Conservation (phyloP, 768 basidiomycete species). For the Mycena indigotica region DNA sequence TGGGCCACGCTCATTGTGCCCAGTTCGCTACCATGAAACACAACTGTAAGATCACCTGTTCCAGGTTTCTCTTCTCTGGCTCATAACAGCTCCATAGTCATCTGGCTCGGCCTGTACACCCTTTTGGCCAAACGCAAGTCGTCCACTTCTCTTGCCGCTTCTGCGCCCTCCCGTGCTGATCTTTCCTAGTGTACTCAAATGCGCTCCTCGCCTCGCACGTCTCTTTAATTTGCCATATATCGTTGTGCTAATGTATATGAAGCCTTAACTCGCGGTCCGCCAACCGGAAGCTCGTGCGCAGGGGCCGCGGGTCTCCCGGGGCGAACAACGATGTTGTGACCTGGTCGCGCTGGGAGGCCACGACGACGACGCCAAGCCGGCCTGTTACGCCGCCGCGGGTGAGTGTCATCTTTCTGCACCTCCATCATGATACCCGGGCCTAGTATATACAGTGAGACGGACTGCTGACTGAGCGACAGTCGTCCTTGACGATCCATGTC, state of each 20-base stretch:
- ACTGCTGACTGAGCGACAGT: not conserved
- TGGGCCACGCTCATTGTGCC: not conserved
- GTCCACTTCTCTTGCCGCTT: not conserved
- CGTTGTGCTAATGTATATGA: not conserved
- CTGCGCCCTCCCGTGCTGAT: not conserved
- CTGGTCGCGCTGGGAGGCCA: not conserved
- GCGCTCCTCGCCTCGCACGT: constrained; percentile 18
- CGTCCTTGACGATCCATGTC: not conserved
- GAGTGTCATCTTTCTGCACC: not conserved
- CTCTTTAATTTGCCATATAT: not conserved
- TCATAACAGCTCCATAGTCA: constrained; percentile 22
- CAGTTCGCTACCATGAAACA: constrained; percentile 23
- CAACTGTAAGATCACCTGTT: constrained; percentile 19
- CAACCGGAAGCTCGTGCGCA: not conserved
- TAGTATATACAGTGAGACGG: not conserved
- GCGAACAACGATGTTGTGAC: not conserved
- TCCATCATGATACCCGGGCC: too few species aligned
- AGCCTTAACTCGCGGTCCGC: not conserved
- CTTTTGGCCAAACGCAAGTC: constrained; percentile 34
- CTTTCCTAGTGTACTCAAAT: constrained; percentile 19
- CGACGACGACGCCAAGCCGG: not conserved
- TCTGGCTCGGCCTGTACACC: constrained; percentile 36
- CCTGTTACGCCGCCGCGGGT: not conserved
- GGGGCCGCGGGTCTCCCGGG: not conserved
- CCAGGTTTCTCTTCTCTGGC: too few species aligned